These are phyloP conservation scores for Lactarius quietus DNA, from an alignment of 768 basidiomycete genomes.

Conservation along the genomic window DNA sequence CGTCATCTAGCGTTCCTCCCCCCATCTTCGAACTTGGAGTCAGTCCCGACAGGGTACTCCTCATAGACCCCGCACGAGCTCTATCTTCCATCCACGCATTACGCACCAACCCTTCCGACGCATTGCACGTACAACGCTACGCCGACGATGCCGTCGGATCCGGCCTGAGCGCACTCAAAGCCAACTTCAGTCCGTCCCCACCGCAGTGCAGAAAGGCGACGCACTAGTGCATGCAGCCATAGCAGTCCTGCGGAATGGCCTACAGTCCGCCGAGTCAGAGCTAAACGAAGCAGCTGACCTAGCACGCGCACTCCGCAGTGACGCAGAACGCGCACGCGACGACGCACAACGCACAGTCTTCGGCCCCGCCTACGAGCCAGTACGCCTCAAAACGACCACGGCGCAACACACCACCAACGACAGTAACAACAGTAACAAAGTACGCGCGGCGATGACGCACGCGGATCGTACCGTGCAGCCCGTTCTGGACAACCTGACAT, in stretches of 20 bases:
- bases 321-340: neutral
- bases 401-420: neutral
- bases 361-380: neutral
- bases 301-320: slow-evolving; percentile 5
- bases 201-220: slow-evolving; percentile 10
- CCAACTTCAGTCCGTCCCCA: slow-evolving; percentile 13
- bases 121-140: slow-evolving; percentile 56
- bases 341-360: slow-evolving; percentile 14
- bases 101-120: slow-evolving; percentile 42
- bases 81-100: slow-evolving; percentile 49
- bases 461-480: slow-evolving; percentile 14
- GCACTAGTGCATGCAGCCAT: slow-evolving; percentile 11
- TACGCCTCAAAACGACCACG: no score
- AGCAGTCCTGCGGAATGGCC: slow-evolving; percentile 1
- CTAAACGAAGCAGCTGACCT: slow-evolving; percentile 6
- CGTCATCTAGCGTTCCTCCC: slow-evolving; percentile 30
- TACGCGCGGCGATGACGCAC: slow-evolving; percentile 10
- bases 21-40: slow-evolving; percentile 25
- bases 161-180: slow-evolving; percentile 27
- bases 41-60: slow-evolving; percentile 35
- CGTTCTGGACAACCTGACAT: slow-evolving; percentile 10
- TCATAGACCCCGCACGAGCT: slow-evolving; percentile 59
- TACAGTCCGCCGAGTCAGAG: slow-evolving; percentile 9
- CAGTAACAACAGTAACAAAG: neutral
- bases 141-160: slow-evolving; percentile 61